Conservation (phyloP, 2,329 filamentous ascomycete genomes). For the Cryphonectria naterciae region DNA sequence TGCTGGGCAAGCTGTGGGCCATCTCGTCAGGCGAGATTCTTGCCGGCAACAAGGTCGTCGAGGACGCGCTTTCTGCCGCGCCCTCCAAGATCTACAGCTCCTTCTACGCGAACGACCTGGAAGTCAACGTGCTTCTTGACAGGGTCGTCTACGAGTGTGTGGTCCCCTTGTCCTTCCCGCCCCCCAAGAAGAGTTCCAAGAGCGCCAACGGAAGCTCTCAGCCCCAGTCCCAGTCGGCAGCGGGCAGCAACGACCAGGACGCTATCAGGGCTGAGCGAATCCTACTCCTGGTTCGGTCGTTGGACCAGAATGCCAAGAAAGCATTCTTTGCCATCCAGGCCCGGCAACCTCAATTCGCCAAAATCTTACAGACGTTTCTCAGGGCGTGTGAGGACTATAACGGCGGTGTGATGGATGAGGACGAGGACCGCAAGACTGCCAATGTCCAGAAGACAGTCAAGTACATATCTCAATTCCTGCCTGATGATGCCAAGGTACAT, state of each 20-base stretch:
- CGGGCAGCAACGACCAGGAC: slow-evolving; percentile 64
- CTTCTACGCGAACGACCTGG: slow-evolving; percentile 86
- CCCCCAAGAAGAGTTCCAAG: slow-evolving; percentile 67
- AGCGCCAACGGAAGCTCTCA: slow-evolving; percentile 56
- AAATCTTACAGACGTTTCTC: slow-evolving; percentile 75
- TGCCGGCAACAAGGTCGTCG: slow-evolving; percentile 76
- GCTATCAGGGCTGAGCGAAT: slow-evolving; percentile 83
- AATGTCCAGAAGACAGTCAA: slow-evolving; percentile 74
- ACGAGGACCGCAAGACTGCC: slow-evolving; percentile 69
- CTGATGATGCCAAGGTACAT: slow-evolving; percentile 72
- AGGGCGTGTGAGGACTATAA: slow-evolving; percentile 89
- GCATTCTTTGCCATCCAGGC: slow-evolving; percentile 88
- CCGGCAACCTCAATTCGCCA: slow-evolving; percentile 74
- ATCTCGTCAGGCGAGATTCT: slow-evolving; percentile 87
- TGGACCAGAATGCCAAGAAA: slow-evolving; percentile 78
- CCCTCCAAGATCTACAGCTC: slow-evolving; percentile 85
- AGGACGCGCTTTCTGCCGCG: slow-evolving; percentile 75
- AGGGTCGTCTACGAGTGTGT: slow-evolving; percentile 85
- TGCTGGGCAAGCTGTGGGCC: slow-evolving; percentile 89
- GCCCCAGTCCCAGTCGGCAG: slow-evolving; percentile 37
- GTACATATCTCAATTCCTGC: slow-evolving; percentile 74
- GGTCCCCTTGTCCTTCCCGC: slow-evolving; percentile 86
- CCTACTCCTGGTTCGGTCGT: slow-evolving; percentile 75
- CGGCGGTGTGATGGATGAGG: slow-evolving; percentile 77
- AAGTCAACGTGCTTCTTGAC: slow-evolving; percentile 84